A percentile compares a stretch with the other conserved stretches of the same genome.
Evolutionary conservation across 305 asterid genomes (phyloP).

Genomic region (Striga hermonthica): DNA sequence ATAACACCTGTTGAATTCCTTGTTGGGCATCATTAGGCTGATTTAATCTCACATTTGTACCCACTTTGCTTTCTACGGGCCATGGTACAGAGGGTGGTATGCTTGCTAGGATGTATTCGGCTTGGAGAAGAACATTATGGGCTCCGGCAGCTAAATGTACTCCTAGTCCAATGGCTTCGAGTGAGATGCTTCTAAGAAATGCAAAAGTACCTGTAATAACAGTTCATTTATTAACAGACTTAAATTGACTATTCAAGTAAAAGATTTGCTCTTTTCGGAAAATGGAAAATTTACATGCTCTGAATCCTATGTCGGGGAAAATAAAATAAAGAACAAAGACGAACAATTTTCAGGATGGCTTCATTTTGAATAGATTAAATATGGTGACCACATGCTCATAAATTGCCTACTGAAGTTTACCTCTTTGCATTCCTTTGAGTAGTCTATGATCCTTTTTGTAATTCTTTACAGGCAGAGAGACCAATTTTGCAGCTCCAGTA

Average conservation of each 20-base stretch:
- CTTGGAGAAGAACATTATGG: slow-evolving; percentile 90
- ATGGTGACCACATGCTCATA: neutral
- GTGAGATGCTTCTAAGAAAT: slow-evolving; percentile 87
- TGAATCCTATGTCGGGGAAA: neutral
- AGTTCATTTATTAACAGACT: slow-evolving; percentile 30
- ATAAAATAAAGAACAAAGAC: neutral
- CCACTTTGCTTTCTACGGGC: slow-evolving; percentile 57
- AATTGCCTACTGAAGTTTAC: slow-evolving; percentile 35
- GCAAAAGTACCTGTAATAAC: slow-evolving; percentile 71
- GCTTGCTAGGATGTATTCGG: slow-evolving; percentile 75
- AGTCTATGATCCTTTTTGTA: slow-evolving; percentile 81
- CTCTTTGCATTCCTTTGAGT: slow-evolving; percentile 98
- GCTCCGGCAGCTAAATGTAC: slow-evolving; percentile 96
- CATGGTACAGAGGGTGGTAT: slow-evolving; percentile 87
- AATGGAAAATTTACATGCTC: slow-evolving; percentile 2
- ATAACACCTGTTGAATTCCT: slow-evolving; percentile 85
- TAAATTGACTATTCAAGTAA: slow-evolving; percentile 13
- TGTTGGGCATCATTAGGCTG: slow-evolving; percentile 93
- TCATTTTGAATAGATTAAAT: slow-evolving; percentile 4
- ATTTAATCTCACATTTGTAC: slow-evolving; percentile 65
- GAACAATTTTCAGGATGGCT: slow-evolving; percentile 4
- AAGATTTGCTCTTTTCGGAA: neutral
- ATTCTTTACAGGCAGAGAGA: slow-evolving; percentile 79
- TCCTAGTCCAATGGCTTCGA: slow-evolving; percentile 96
- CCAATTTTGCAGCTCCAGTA: slow-evolving; percentile 97